Conservation (phyloP, 306 rosid genomes). For the Datisca glomerata region DNA sequence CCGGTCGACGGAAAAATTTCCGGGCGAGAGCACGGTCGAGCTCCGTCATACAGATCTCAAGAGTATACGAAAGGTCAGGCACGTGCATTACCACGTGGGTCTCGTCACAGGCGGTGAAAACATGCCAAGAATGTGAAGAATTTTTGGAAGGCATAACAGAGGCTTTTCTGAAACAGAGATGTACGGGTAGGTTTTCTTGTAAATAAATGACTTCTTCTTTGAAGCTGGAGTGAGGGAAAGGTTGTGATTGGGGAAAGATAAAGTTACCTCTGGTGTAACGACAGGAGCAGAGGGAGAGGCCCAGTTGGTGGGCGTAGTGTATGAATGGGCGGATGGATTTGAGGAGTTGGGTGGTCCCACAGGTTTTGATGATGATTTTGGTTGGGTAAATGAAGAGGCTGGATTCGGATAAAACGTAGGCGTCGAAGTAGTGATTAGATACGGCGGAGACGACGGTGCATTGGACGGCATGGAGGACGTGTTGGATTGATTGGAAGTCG, state of each 20-base stretch:
- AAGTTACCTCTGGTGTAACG: conserved; percentile 80
- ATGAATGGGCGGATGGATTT: conserved; percentile 69
- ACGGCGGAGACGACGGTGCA: conserved; percentile 96
- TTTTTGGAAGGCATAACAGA: conserved; percentile 68
- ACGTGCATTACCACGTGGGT: conserved; percentile 1
- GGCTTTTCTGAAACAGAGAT: conserved; percentile 53
- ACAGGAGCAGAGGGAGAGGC: conserved; percentile 40
- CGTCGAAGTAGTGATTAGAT: conserved; percentile 68
- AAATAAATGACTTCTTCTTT: conserved; percentile 60
- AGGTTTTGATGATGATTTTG: conserved; percentile 86
- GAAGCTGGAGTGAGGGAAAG: conserved; percentile 78
- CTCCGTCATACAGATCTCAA: conserved; percentile 95
- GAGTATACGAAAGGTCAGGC: conserved; percentile 33
- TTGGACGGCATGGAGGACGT: conserved; percentile 58
- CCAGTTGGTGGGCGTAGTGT: conserved; percentile 35
- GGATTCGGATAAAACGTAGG: conserved; percentile 85
- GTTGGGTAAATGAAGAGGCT: conserved; percentile 95
- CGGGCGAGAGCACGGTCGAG: conserved; percentile 60
- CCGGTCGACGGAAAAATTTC: conserved; percentile 46
- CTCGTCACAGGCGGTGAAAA: conserved; percentile 47
- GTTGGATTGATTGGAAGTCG: conserved; percentile 45
- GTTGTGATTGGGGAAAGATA: conserved; percentile 72
- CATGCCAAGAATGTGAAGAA: conserved; percentile 77
- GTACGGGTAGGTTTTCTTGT: conserved; percentile 39
- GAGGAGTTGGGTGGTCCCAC: conserved; percentile 98